A percentile compares a stretch with the other conserved stretches of the same genome.
Conservation (phyloP, 2,329 filamentous ascomycete genomes). For the Didymella segeticola region DNA sequence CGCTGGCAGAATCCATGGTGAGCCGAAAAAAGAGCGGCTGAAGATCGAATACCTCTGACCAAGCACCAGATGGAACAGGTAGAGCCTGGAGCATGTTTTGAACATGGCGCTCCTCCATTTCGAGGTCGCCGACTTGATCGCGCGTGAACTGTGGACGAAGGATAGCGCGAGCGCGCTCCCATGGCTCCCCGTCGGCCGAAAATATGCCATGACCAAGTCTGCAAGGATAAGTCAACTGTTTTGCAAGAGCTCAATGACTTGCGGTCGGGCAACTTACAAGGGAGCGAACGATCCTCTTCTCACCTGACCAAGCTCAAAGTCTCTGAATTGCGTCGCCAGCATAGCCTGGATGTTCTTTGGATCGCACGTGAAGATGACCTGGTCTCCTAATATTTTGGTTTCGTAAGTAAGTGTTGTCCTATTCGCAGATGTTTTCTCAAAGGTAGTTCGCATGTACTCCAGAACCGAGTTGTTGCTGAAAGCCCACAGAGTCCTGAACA, state of each 20-base stretch:
- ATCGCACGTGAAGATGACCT: constrained; percentile 43
- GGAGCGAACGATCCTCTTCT: constrained; percentile 12
- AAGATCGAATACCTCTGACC: constrained; percentile 16
- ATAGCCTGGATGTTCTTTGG: constrained; percentile 54
- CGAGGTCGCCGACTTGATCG: constrained; percentile 46
- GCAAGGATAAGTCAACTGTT: neutral
- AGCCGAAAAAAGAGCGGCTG: constrained; percentile 47
- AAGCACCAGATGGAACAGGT: neutral
- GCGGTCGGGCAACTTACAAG: neutral
- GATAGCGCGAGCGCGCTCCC: constrained; percentile 47
- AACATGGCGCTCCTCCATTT: constrained; percentile 45
- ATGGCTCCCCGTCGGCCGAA: constrained; percentile 43
- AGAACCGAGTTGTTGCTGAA: neutral
- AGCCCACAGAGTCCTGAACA: constrained; percentile 3
- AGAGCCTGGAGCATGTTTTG: constrained; percentile 17
- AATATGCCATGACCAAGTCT: constrained; percentile 23
- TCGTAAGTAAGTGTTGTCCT: neutral
- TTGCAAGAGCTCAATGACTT: neutral
- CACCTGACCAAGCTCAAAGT: constrained; percentile 33
- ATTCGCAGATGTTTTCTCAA: constrained; percentile 1
- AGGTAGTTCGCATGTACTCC: constrained; percentile 1
- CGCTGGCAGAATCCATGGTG: constrained; percentile 44
- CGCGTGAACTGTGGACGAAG: constrained; percentile 49
- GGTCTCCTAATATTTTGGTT: constrained; percentile 2
- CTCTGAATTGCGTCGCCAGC: constrained; percentile 51